These are phyloP conservation scores for Umbelopsis sp. DNA, from an alignment of 371 early-diverging fungal species.

Conservation along the genomic window DNA sequence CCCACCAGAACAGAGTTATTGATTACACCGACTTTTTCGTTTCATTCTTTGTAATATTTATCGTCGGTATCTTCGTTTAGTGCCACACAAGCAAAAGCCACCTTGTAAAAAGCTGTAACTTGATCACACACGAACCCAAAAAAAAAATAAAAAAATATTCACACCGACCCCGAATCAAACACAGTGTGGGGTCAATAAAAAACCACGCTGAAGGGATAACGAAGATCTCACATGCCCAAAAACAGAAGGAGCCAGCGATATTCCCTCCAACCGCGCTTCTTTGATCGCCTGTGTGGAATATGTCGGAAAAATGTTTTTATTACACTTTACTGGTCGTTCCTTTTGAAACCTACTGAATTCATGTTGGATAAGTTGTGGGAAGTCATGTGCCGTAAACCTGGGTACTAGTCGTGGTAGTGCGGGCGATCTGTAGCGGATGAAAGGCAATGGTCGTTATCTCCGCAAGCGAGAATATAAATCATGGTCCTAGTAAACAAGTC, in stretches of 20 bases:
- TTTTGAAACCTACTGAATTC: too few species aligned
- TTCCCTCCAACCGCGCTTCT: too few species aligned
- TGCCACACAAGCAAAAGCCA: conserved; percentile 1
- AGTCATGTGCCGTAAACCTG: conserved; percentile 1
- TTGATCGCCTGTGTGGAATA: too few species aligned
- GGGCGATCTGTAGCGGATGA: not conserved
- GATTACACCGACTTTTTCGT: not conserved
- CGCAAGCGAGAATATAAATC: too few species aligned
- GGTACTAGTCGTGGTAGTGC: not conserved
- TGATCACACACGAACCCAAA: not conserved
- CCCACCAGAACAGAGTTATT: too few species aligned
- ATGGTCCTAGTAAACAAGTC: too few species aligned
- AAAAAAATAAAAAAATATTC: not conserved
- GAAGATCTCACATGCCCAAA: conserved; percentile 10
- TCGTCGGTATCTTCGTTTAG: not conserved
- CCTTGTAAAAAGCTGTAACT: not conserved
- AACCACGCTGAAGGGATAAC: not conserved
- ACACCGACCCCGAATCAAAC: not conserved
- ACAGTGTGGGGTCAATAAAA: conserved; percentile 4
- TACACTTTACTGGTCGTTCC: too few species aligned
- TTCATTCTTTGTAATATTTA: not conserved
- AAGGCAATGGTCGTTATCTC: not conserved
- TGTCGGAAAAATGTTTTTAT: too few species aligned
- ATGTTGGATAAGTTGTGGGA: not conserved
- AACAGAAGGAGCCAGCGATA: not conserved